Base-by-base conservation (phyloP, 2,329 filamentous ascomycete species). In the Pseudodiploospora longispora region DNA sequence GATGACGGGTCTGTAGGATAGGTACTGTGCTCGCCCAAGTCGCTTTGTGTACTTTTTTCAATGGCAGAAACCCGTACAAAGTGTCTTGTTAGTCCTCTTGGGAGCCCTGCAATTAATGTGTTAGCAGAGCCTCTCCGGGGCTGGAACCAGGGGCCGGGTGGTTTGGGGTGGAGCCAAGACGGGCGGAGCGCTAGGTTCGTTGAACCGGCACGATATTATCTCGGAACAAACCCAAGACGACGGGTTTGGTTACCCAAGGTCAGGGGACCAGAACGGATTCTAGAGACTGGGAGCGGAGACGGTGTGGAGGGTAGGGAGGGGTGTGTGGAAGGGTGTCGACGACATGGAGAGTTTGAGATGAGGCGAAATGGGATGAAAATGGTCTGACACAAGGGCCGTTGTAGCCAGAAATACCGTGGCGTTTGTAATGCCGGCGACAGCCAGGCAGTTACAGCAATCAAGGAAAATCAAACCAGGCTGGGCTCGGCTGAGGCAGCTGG, bases 251-350 rank as follows among this genome's bases (percentile, higher is more conserved):
- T 19, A 19, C 19, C 19, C 19, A 19, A 19, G 19, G 19, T 19
- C 19, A 19, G 19, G 19, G 19, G 19, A 19, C 19, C 19, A 19
- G 19, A 19, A 19, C 19, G 19, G 19, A 19, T 19, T 19, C 19
- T 19, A 19, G 41, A 44, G 41, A 37, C 32, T 36, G 30, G 31
- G 29, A 38, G 46, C 19, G 19, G 19, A 19, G 30, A 37, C 38
- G 27, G 38, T 33, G 19, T 32, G 41, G 12, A 40, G 36, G 27
- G 31, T 27, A 30, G 42, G 44, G 39, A 40, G 48, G 49, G 41
- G 47, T 42, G 49, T 47, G 44, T 27, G 32, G 19, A 9, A 52
- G 38, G 4, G 49, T 48, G 30, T 52, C 41, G 5, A 52, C 41
- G 4, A 41, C 46, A 12, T 47, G 46, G 9, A 52, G 41, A 41